These are phyloP conservation scores for Acanthamoeba culbertsoni DNA, from an alignment of 208 protist species.

Conservation along the genomic window DNA sequence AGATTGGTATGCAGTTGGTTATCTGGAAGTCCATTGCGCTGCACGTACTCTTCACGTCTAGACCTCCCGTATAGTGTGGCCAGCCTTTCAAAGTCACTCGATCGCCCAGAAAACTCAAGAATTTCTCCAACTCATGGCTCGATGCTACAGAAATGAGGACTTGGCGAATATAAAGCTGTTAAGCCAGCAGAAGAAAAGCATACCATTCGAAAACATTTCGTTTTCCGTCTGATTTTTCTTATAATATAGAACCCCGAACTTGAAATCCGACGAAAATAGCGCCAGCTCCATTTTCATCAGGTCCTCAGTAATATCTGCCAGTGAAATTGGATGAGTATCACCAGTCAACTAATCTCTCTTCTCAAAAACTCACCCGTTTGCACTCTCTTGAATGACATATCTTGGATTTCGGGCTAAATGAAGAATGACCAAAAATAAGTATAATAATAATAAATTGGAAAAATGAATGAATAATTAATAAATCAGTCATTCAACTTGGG, in stretches of 20 bases:
- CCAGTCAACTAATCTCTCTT: too few relatives aligned
- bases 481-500: neutral
- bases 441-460: neutral
- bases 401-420: slow-evolving; percentile 4
- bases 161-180: neutral
- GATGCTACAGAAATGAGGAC: neutral
- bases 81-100: slow-evolving; percentile 55
- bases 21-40: neutral
- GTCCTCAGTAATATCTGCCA: neutral
- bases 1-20: neutral
- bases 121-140: slow-evolving; percentile 48
- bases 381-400: slow-evolving; percentile 1
- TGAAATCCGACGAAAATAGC: slow-evolving; percentile 22
- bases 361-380: too few relatives aligned
- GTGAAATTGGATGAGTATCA: neutral
- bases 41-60: slow-evolving; percentile 59
- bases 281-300: neutral
- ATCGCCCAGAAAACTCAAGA: slow-evolving; percentile 62
- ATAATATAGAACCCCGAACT: slow-evolving; percentile 60
- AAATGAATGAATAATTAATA: neutral
- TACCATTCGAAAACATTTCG: slow-evolving; percentile 58
- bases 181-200: neutral
- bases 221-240: slow-evolving; percentile 49
- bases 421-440: neutral
- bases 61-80: slow-evolving; percentile 52